Base-by-base conservation (phyloP, 768 basidiomycete species). In the Leucocoprinus leucothites region DNA sequence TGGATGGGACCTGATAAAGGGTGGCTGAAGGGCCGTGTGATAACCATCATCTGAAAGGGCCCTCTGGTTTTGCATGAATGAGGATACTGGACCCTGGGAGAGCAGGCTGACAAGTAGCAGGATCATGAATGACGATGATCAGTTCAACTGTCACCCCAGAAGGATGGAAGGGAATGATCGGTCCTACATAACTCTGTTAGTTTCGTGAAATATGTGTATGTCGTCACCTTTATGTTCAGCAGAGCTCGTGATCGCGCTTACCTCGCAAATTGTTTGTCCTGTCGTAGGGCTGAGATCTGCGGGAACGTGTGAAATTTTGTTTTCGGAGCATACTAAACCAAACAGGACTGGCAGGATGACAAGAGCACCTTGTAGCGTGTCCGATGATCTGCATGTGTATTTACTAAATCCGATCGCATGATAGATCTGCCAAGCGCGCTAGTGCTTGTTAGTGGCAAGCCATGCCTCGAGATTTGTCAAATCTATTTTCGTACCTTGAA, bases 401-500 rank as follows among this genome's bases (percentile, higher is more conserved):
- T 55, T 18, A 46, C 19, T 46, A 5, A 9, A 48, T 55, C 53
- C 11, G 31, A 31, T 31, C 31, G 31, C 31, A n/a, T 26, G 16
- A 26, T 14, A 47, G 44, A 55, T 55, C 53, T 55, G 53, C 38
- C 38, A 47, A 31, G 53, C 22, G 24, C 25, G 25, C 35, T 5
- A 31, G 31, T 31, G 11, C 11, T 31, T 31, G 31, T 31, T 34
- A 55, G 46, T n/a, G 25, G 47, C 46, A 48, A 41, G 35, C 36
- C 45, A 34, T 19, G 18, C 16, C 45, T 48, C 53, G 36, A 48
- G 53, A 55, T 55, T 55, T 55, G 46, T 41, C 53, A 48, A 35
- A 40, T 53, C 31, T 53, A 53, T 53, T 44, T 53, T 53, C 51
- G 43, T 53, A 44, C 51, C 51, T 53, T 53, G 40, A 28, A 26